These are phyloP conservation scores for Hemileccinum impolitum DNA, from an alignment of 768 basidiomycete genomes.

Conservation along the genomic window DNA sequence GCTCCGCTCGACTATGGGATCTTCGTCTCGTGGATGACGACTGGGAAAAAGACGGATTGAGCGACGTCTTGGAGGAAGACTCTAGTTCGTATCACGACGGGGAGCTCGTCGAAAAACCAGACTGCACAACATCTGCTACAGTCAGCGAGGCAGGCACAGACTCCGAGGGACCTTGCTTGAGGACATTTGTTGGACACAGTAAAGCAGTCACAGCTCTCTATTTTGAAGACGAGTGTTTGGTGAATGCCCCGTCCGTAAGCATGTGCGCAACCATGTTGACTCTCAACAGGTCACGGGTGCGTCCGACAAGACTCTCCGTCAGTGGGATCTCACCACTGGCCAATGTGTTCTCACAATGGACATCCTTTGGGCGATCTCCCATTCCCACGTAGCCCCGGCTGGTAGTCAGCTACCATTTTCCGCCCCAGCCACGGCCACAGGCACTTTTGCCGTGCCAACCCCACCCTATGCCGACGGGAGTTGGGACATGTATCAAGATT, in stretches of 20 bases:
- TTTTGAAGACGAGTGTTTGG: constrained; percentile 93
- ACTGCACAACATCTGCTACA: constrained; percentile 39
- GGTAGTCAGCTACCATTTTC: constrained; percentile 45
- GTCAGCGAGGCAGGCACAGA: constrained; percentile 43
- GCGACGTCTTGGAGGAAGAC: constrained; percentile 64
- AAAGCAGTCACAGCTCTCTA: constrained; percentile 92
- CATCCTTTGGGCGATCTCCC: constrained; percentile 98
- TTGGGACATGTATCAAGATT: constrained; percentile 96
- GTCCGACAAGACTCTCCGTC: constrained; percentile 95
- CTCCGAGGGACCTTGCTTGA: constrained; percentile 51
- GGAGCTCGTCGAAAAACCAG: constrained; percentile 38
- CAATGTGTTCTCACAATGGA: constrained; percentile 99
- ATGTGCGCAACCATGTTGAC: constrained; percentile 13
- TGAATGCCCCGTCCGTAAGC: constrained; percentile 35
- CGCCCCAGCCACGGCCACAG: constrained; percentile 52
- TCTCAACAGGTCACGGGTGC: constrained; percentile 87
- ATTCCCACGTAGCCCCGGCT: constrained; percentile 55
- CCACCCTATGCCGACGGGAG: constrained; percentile 88
- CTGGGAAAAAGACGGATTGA: constrained; percentile 49
- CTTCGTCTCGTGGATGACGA: constrained; percentile 79
- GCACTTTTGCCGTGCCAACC: constrained; percentile 75
- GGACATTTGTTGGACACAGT: constrained; percentile 85
- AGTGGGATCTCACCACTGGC: constrained; percentile 96
- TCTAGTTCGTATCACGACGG: constrained; percentile 36
- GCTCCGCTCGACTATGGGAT: constrained; percentile 87